Evolutionary conservation across 1,284 basidiomycete genomes (phyloP), one percentile per base, ranked within the genome.

Genomic region (Apiotrichum veenhuisii): DNA sequence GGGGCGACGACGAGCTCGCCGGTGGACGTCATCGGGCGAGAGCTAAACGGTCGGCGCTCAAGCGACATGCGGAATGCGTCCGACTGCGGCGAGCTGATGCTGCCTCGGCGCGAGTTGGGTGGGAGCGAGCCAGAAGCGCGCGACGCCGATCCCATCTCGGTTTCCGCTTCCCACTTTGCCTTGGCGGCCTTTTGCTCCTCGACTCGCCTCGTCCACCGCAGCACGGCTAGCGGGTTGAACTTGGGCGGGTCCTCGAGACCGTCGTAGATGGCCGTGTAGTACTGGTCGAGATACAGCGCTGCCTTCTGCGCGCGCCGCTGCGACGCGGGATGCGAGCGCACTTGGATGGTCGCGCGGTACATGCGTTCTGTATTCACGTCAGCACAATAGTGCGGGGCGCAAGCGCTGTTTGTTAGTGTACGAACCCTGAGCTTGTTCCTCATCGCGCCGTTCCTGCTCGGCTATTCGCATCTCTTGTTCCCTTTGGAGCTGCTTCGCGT

Each of bases 261-360:
- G 2, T 73, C 70, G 50, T 69, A 67, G 34, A 77, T 61, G 22
- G 65, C 64, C 7, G 66, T 63, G 57, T 77, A 77, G 57, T 67
- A 73, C 3, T 67, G 69, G 46, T 73, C 71, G 25, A 77, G 61
- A 50, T 76, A 72, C 1, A 72, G 66, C 3, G 69, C 64, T 1
- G 64, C 63, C 10, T 58, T 61, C 52, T 71, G 71, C 0, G 74
- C 73, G 9, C 59, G 44, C n/a, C 64, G 57, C 55, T 74, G 71
- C 8, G 70, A 58, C 4, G 58, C 57, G 2, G 75, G 75, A 62
- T 77, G 75, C 7, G 71, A 69, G 14, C 72, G 68, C 20, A 77
- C 63, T 42, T 71, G 69, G 5, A 70, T 64, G 14, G 74, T 56
- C 20, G 71, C 70, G 20, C 62, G 62, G 63, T 64, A 74, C 10